phyloP scores from a whole-genome alignment of 441 rosid species.

The Jatropha podagrica region DNA sequence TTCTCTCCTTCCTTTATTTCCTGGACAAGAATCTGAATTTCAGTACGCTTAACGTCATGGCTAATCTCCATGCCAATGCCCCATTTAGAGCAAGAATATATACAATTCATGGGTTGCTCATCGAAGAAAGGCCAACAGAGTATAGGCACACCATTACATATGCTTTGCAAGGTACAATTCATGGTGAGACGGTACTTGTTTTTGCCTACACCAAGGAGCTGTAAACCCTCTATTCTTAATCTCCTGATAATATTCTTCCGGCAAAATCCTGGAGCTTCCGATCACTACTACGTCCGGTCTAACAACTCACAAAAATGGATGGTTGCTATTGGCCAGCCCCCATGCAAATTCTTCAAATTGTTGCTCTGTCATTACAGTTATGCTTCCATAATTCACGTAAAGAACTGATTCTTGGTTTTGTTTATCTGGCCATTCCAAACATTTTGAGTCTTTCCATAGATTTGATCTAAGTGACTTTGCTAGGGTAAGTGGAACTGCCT shows the following conservation, averaged over 20 bases:
- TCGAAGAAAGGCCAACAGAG: conserved; percentile 39
- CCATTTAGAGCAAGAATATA: conserved; percentile 27
- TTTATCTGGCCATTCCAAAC: conserved; percentile 38
- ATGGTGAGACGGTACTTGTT: conserved; percentile 16
- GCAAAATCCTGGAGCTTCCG: background rate
- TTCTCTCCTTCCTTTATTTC: conserved; percentile 34
- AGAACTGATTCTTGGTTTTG: conserved; percentile 27
- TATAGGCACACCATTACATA: conserved; percentile 18
- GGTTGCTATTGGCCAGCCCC: conserved; percentile 38
- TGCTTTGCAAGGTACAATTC: conserved; percentile 29
- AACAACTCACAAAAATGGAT: conserved; percentile 38
- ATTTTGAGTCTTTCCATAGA: conserved; percentile 32
- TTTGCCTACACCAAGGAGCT: no score
- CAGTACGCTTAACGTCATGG: conserved; percentile 23
- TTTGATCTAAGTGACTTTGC: conserved; percentile 21
- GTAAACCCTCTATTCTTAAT: no score
- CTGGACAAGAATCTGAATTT: conserved; percentile 27
- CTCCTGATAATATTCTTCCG: no score
- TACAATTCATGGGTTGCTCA: conserved; percentile 40
- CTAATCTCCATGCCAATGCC: conserved; percentile 34
- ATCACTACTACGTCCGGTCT: conserved; percentile 26
- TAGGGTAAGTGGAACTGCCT: background rate
- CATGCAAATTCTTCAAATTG: conserved; percentile 42
- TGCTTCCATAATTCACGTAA: conserved; percentile 41
- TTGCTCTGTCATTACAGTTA: conserved; percentile 26